These are phyloP conservation scores for Talaromyces proteolyticus DNA, from an alignment of 495 filamentous ascomycete species.

Conservation along the genomic window DNA sequence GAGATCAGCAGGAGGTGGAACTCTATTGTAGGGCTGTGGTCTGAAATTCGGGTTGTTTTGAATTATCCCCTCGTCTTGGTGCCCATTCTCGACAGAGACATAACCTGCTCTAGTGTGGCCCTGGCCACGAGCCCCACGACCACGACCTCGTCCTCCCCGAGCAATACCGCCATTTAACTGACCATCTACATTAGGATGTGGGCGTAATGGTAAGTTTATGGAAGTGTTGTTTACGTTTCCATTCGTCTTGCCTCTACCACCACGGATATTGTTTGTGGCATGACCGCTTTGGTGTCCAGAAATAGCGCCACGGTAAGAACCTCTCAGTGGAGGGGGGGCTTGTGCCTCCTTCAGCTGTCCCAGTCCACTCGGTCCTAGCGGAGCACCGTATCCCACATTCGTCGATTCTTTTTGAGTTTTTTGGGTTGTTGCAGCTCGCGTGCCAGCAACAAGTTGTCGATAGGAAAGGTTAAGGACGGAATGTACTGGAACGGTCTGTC, in stretches of 20 bases:
- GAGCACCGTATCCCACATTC: slow-evolving; percentile 53
- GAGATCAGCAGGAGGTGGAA: slow-evolving; percentile 71
- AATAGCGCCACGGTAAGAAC: slow-evolving; percentile 68
- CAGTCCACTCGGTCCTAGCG: slow-evolving; percentile 50
- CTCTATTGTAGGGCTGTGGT: slow-evolving; percentile 59
- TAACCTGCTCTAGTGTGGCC: slow-evolving; percentile 42
- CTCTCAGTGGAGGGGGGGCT: slow-evolving; percentile 61
- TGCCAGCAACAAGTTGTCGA: slow-evolving; percentile 70
- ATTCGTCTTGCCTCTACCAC: slow-evolving; percentile 33
- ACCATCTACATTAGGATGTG: slow-evolving; percentile 19
- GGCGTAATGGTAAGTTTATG: slow-evolving; percentile 29
- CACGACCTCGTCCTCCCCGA: slow-evolving; percentile 21
- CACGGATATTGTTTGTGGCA: slow-evolving; percentile 19
- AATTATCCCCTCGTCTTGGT: slow-evolving; percentile 41
- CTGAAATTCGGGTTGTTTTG: slow-evolving; percentile 48
- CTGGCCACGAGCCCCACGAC: slow-evolving; percentile 27
- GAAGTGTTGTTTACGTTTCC: slow-evolving; percentile 38
- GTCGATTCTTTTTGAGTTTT: slow-evolving; percentile 49
- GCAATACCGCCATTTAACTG: slow-evolving; percentile 12
- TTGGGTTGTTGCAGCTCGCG: slow-evolving; percentile 61
- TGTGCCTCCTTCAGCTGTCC: slow-evolving; percentile 63
- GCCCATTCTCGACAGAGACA: slow-evolving; percentile 44
- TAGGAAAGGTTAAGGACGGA: slow-evolving; percentile 84
- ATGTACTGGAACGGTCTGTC: slow-evolving; percentile 79
- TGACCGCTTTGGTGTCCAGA: slow-evolving; percentile 32